Evolutionary conservation across 2,329 filamentous ascomycete genomes (phyloP).

Genomic region (Didymella segeticola): DNA sequence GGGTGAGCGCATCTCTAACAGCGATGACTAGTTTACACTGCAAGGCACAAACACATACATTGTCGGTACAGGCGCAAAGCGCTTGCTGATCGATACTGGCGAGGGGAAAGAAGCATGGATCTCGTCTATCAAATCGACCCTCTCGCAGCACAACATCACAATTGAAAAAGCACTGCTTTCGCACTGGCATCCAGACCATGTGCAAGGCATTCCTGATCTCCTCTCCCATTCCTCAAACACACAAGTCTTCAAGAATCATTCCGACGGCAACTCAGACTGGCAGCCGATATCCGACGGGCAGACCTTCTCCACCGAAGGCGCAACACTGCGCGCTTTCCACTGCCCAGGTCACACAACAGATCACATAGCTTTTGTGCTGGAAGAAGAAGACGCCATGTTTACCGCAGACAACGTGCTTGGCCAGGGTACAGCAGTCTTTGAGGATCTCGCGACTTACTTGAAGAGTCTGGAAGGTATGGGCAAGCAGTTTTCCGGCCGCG

Average conservation of each 20-base stretch:
- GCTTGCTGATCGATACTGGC: constrained; percentile 89
- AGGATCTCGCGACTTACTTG: constrained; percentile 75
- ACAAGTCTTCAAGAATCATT: constrained; percentile 71
- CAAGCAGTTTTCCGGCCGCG: constrained; percentile 68
- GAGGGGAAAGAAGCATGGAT: constrained; percentile 81
- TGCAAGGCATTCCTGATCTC: constrained; percentile 76
- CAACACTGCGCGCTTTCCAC: constrained; percentile 70
- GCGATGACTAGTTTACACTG: constrained; percentile 65
- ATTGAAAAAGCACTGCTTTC: constrained; percentile 78
- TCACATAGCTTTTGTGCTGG: constrained; percentile 78
- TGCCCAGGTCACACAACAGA: constrained; percentile 81
- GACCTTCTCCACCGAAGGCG: constrained; percentile 64
- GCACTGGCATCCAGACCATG: constrained; percentile 92
- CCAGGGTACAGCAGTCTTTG: constrained; percentile 85
- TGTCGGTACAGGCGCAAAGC: constrained; percentile 73
- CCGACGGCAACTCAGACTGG: constrained; percentile 54
- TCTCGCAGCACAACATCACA: constrained; percentile 71
- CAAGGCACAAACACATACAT: constrained; percentile 95
- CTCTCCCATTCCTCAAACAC: constrained; percentile 67
- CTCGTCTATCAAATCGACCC: constrained; percentile 66
- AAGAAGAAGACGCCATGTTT: constrained; percentile 82
- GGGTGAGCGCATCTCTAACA: constrained; percentile 22
- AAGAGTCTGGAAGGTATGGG: constrained; percentile 73
- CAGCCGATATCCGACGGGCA: constrained; percentile 64
- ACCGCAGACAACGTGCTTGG: constrained; percentile 90